A percentile compares a stretch with the other conserved stretches of the same genome.
These are phyloP conservation scores for Gynochthodes officinalis DNA, from an alignment of 257 asterid genomes.

Conservation along the genomic window DNA sequence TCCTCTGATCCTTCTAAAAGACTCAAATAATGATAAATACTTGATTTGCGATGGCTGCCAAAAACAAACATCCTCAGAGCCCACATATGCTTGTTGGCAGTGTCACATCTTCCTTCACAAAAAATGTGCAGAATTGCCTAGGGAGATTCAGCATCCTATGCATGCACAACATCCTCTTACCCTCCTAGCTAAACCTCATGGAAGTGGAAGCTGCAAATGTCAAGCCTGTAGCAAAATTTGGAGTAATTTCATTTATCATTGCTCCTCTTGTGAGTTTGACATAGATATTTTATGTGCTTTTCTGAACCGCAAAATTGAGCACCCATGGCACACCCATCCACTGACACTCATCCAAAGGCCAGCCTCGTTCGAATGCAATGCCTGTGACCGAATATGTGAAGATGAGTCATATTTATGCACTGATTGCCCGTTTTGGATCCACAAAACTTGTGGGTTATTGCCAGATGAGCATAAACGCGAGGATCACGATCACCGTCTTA, in stretches of 20 bases:
- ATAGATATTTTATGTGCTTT: constrained; percentile 1
- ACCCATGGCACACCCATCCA: background rate
- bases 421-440: constrained; percentile 13
- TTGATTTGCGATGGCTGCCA: no score
- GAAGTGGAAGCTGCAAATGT: background rate
- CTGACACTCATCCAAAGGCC: background rate
- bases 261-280: constrained; percentile 5
- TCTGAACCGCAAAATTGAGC: background rate
- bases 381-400: background rate
- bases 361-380: constrained; percentile 13
- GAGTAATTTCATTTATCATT: background rate
- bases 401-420: background rate
- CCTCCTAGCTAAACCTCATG: background rate
- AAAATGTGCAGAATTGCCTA: background rate
- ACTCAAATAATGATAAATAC: no score
- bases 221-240: background rate
- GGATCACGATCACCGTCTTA: constrained; percentile 13
- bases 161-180: background rate
- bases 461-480: background rate
- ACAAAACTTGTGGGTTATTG: constrained; percentile 9
- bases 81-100: background rate
- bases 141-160: background rate
- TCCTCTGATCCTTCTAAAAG: no score
- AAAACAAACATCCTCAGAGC: background rate
- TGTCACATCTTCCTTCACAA: background rate